phyloP scores from a whole-genome alignment of 768 basidiomycete genomes.

The Boletus vermiculosoides region DNA sequence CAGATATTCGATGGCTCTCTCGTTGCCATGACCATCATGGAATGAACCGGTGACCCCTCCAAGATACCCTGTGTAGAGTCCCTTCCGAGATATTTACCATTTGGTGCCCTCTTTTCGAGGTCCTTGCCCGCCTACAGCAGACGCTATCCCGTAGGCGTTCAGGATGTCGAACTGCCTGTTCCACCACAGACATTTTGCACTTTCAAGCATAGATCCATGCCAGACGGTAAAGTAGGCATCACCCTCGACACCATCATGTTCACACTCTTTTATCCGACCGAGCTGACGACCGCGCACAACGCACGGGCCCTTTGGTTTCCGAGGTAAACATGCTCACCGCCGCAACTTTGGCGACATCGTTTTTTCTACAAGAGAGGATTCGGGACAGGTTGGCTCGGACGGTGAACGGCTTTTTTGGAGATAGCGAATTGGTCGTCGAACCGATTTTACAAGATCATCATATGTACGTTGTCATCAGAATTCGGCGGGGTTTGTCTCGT shows the following conservation, averaged over 20 bases:
- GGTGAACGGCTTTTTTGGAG: constrained; percentile 28
- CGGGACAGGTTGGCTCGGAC: constrained; percentile 29
- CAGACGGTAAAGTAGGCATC: constrained; percentile 24
- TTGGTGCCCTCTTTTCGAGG: constrained; percentile 19
- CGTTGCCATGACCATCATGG: not conserved
- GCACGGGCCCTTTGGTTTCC: constrained; percentile 22
- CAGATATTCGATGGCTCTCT: not conserved
- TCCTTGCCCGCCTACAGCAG: constrained; percentile 20
- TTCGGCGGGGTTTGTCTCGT: not conserved
- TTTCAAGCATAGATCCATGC: constrained; percentile 26
- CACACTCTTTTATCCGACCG: constrained; percentile 34
- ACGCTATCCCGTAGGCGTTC: no score
- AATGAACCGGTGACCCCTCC: not conserved
- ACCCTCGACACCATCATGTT: constrained; percentile 32
- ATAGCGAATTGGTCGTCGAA: constrained; percentile 33
- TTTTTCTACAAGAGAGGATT: not conserved
- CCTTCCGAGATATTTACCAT: no score
- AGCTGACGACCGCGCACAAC: not conserved
- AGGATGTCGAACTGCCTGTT: constrained; percentile 34
- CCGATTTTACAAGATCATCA: constrained; percentile 20
- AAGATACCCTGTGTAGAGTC: not conserved
- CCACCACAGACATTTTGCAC: constrained; percentile 24
- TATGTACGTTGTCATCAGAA: constrained; percentile 18
- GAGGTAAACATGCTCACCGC: constrained; percentile 14
- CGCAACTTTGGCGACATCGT: not conserved